These are phyloP conservation scores for Inga leiocalycina DNA, from an alignment of 306 rosid genomes.

Conservation along the genomic window DNA sequence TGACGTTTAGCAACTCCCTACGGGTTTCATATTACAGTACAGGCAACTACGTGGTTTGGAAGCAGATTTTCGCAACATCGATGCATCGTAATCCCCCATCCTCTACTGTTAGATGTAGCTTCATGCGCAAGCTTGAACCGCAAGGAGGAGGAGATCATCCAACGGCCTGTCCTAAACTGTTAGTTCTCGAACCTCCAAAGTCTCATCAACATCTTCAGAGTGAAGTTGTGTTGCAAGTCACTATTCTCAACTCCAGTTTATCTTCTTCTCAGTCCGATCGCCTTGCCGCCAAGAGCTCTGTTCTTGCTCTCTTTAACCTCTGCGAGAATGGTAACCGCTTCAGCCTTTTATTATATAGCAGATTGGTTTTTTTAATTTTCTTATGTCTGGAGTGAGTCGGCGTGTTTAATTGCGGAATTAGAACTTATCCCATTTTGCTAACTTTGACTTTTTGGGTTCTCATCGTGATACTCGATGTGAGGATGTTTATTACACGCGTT, in stretches of 20 bases:
- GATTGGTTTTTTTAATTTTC: background rate
- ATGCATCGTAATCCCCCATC: too few relatives aligned
- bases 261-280: constrained; percentile 24
- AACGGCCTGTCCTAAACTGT: constrained; percentile 17
- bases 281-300: constrained; percentile 31
- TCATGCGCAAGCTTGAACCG: too few relatives aligned
- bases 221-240: constrained; percentile 27
- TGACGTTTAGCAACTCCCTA: too few relatives aligned
- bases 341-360: background rate
- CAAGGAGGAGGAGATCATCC: too few relatives aligned
- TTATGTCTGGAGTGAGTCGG: background rate
- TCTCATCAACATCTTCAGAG: constrained; percentile 15
- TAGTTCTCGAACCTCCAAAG: background rate
- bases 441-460: background rate
- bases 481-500: background rate
- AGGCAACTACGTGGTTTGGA: too few relatives aligned
- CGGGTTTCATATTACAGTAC: too few relatives aligned
- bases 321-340: constrained; percentile 42
- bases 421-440: background rate
- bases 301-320: constrained; percentile 34
- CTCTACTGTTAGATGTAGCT: too few relatives aligned
- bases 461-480: background rate
- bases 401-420: background rate
- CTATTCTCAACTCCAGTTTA: constrained; percentile 25
- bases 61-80: too few relatives aligned